Base-by-base conservation (phyloP, 2,329 filamentous ascomycete species). In the Monosporascus sp. region DNA sequence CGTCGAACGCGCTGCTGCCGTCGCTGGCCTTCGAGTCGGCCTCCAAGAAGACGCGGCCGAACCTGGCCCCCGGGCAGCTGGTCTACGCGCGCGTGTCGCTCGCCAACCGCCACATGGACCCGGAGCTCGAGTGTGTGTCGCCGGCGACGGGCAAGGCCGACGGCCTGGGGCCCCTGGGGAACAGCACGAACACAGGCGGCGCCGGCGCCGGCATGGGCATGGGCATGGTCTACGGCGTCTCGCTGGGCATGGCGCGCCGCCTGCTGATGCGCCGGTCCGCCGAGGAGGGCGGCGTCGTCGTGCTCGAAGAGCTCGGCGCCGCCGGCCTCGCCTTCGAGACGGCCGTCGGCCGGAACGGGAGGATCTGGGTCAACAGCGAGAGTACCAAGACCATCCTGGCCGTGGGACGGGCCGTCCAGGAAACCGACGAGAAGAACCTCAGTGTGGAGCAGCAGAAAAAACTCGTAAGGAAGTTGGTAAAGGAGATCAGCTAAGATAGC, bases 1-100 rank as follows among this genome's bases (percentile, higher is more conserved):
- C 81, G 2, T 72, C 81, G 53, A 70, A 71, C 48, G 90, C 89
- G 1, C 76, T 89, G 18, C 83, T 97, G 1, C 90, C 89, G 0
- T 89, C 96, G 60, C 80, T 97, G 20, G 84, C 91, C n/a, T 99
- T 99, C 69, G 93, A 97, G 71, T 85, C 85, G 57, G 94, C 91
- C 18, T 90, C 88, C 45, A 94, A 92, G 71, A 97, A 97, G 74
- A 96, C 90, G 3, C 81, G 92, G 1, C 94, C 94, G 0, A 80
- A 89, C 58, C 81, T 97, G 44, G 75, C 79, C 27, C 66, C 83
- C 15, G 90, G 90, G 38, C 84, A 90, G 50, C 74, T 97, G 27
- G 90, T 97, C 37, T 97, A 97, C 73, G 93, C 92, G 38, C 88
- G 93, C 57, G 84, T 99, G 44, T 77, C 82, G 27, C 82, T 87